Evolutionary conservation across 208 protist species (phyloP), one percentile per base, ranked within the genome.

Genomic region (Crithidia fasciculata): DNA sequence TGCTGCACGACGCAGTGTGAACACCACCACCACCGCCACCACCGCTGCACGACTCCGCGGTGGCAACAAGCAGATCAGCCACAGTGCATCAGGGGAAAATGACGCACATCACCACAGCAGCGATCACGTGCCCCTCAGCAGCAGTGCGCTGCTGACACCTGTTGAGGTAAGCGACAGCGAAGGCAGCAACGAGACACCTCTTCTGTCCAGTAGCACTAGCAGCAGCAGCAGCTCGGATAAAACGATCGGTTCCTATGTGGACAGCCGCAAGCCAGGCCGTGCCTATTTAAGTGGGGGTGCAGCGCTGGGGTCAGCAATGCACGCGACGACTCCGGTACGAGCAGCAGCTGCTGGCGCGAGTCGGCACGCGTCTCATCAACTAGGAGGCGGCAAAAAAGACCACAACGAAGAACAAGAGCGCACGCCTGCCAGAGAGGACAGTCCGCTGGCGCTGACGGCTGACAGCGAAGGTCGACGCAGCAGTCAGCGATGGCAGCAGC

Each of bases 391-490:
- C n/a, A 12, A 37, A 4, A 4, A 65, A 41, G 12, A 39, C 3
- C 4, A 49, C 40, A 45, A 55, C 39, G 45, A 41, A 10, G 45
- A 52, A 10, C 4, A 41, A 8, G 18, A 55, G 41, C 0, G 43
- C 45, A 15, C 45, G 45, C 45, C 45, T 13, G 45, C 6, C 45
- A 55, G 45, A 66, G 61, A 66, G 18, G 19, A 56, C 40, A 74
- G 68, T 28, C 81, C 81, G 6, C 72, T 69, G 45, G 69, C 54
- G 19, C 69, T 86, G 16, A 86, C 72, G 40, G 81, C 65, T 3
- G 60, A 80, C 63, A 86, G 81, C 47, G 76, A 86, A 49, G 66
- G 76, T 36, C 64, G 65, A 39, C 56, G 67, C 9, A 77, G 76
- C 73, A 64, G 64, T 15, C 59, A 58, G 18, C 57, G 62, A 43